Base-by-base conservation (phyloP, 2,329 filamentous ascomycete species). In the Epichloe sp. region DNA sequence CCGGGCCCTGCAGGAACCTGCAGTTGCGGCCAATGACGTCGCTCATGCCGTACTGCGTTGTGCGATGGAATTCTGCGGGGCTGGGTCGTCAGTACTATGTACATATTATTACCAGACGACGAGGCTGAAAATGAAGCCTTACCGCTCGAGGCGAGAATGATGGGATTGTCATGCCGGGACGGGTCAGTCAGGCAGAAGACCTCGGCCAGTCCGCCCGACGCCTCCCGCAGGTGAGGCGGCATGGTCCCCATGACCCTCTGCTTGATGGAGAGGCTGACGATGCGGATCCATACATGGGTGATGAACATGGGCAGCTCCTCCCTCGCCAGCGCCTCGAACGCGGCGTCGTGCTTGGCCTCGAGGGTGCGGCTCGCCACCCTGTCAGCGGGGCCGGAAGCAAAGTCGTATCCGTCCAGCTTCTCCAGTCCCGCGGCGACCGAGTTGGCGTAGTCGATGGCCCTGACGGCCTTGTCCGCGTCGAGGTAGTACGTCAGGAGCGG, bases 151-250 rank as follows among this genome's bases (percentile, higher is more conserved):
- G 83, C 83, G 64, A 88, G 87, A 2, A 88, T 79, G 53, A 89
- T 86, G 0, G 85, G 86, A 60, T 88, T 88, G 54, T 88, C 86
- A 2, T 76, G 71, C 52, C 84, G 71, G 1, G 82, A 85, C 8
- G 86, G 84, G 62, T 90, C 86, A 0, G 83, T 86, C 50, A 89
- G 64, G 61, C 85, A 89, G 58, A 88, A 89, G 0, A 87, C 84
- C 61, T 89, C 85, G 0, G 84, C 85, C 53, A 89, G 64, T 0
- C 84, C 85, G 62, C 89, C 84, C 0, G 83, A 85, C n/a, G 83
- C 76, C 44, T 85, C 80, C 43, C 77, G 73, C 23, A 87, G 68
- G 57, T 83, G 74, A 1, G 76, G 68, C 2, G 84, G 79, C 23
- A 88, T 63, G 1, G 78, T 85, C 4, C 84, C 82, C 0, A 80